A percentile compares a stretch with the other conserved stretches of the same genome.
phyloP scores from a whole-genome alignment of 176 grass and related monocot genomes.

The Alopecurus myosuroides region DNA sequence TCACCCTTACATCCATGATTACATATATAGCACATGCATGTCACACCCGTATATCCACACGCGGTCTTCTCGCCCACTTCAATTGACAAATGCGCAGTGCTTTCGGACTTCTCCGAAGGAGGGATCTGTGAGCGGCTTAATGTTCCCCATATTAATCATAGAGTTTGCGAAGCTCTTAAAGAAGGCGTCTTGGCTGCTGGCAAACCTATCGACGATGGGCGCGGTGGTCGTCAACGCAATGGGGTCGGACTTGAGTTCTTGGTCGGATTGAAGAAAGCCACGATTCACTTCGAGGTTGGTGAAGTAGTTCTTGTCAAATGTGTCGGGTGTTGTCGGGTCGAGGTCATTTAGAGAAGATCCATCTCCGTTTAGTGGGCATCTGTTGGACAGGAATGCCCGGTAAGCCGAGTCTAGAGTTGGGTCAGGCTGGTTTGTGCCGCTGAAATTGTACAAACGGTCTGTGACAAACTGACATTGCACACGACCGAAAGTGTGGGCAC shows the following conservation, averaged over 20 bases:
- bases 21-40: neutral
- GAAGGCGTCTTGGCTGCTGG: constrained; percentile 42
- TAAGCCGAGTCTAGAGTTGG: constrained; percentile 22
- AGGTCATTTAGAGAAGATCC: constrained; percentile 9
- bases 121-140: constrained; percentile 25
- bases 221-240: constrained; percentile 1
- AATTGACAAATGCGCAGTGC: constrained; percentile 31
- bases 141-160: constrained; percentile 76
- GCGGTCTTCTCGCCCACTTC: neutral
- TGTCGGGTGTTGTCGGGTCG: constrained; percentile 43
- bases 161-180: constrained; percentile 37
- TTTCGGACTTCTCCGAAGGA: constrained; percentile 32
- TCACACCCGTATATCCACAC: neutral
- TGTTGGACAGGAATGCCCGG: neutral
- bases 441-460: constrained; percentile 56
- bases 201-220: constrained; percentile 45
- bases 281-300: constrained; percentile 31
- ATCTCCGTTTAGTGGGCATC: constrained; percentile 28
- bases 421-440: constrained; percentile 31
- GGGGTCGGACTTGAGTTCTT: constrained; percentile 47
- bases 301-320: constrained; percentile 72
- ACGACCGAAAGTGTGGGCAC: constrained; percentile 62
- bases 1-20: neutral
- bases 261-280: constrained; percentile 51
- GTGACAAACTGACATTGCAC: constrained; percentile 44